Conservation (phyloP, 306 rosid genomes). For the Sphenostylis stenocarpa region DNA sequence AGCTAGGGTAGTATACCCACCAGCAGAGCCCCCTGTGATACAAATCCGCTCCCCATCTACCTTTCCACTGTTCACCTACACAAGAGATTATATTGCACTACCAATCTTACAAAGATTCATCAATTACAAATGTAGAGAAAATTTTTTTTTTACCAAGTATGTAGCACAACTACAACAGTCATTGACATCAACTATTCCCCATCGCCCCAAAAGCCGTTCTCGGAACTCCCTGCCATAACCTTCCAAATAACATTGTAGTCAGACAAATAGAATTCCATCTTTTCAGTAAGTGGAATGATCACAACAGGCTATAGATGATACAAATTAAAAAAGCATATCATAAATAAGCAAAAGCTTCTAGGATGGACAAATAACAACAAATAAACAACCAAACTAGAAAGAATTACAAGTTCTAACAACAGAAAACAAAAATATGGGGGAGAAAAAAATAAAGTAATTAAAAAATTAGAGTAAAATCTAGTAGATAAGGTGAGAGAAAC, state of each 20-base stretch:
- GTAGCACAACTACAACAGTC: conserved; percentile 94
- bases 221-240: conserved; percentile 95
- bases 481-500: conserved; percentile 40
- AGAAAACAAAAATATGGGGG: neutral
- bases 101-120: conserved; percentile 18
- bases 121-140: neutral
- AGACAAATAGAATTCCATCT: conserved; percentile 2
- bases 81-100: conserved; percentile 7
- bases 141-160: no score
- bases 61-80: conserved; percentile 78
- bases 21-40: conserved; percentile 97
- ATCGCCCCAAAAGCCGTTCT: conserved; percentile 76
- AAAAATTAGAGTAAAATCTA: neutral
- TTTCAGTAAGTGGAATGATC: neutral
- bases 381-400: neutral
- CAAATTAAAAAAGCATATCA: neutral
- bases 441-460: neutral
- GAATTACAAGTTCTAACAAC: neutral
- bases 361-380: neutral
- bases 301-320: neutral
- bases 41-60: conserved; percentile 81
- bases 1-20: conserved; percentile 98
- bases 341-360: neutral
- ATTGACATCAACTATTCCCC: conserved; percentile 98
- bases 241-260: conserved; percentile 33